Conservation (phyloP, 495 filamentous ascomycete species). For the Xylaria venustula region DNA sequence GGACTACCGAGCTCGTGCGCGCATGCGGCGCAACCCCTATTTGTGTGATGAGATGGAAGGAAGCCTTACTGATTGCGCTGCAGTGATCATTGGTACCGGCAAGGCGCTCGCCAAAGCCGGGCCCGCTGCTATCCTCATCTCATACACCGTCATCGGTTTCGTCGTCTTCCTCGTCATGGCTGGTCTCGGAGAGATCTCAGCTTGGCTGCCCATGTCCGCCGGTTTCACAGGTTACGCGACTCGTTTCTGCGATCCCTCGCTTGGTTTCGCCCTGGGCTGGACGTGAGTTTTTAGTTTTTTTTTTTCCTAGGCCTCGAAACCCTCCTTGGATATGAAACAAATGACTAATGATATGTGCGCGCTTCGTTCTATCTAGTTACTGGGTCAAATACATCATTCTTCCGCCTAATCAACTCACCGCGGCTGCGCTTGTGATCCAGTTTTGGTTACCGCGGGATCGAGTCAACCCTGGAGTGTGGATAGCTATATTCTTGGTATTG, state of each 20-base stretch:
- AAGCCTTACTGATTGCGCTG: not conserved
- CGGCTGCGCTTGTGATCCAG: conserved; percentile 66
- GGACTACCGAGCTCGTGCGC: too few relatives aligned
- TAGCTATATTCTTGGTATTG: conserved; percentile 62
- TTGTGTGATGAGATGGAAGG: too few relatives aligned
- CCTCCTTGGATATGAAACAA: not conserved
- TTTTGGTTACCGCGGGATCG: conserved; percentile 62
- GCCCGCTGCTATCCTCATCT: conserved; percentile 70
- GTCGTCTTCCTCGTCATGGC: conserved; percentile 50
- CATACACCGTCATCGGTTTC: conserved; percentile 52
- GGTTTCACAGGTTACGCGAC: conserved; percentile 66
- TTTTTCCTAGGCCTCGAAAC: too few relatives aligned
- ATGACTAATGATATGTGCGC: not conserved
- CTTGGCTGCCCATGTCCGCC: conserved; percentile 64
- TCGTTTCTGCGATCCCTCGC: conserved; percentile 72
- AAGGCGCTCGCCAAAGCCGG: conserved; percentile 63
- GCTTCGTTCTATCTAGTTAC: conserved; percentile 48
- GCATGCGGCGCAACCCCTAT: too few relatives aligned
- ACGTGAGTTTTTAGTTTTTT: conserved; percentile 53
- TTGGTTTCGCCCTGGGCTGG: conserved; percentile 79
- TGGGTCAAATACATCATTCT: conserved; percentile 68
- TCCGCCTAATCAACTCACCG: conserved; percentile 76
- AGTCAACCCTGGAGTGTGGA: conserved; percentile 74
- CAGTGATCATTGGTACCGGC: conserved; percentile 52
- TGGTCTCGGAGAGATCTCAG: conserved; percentile 58